Evolutionary conservation across 495 filamentous ascomycete species (phyloP), one percentile per base, ranked within the genome.

Genomic region (Podospora anserina): DNA sequence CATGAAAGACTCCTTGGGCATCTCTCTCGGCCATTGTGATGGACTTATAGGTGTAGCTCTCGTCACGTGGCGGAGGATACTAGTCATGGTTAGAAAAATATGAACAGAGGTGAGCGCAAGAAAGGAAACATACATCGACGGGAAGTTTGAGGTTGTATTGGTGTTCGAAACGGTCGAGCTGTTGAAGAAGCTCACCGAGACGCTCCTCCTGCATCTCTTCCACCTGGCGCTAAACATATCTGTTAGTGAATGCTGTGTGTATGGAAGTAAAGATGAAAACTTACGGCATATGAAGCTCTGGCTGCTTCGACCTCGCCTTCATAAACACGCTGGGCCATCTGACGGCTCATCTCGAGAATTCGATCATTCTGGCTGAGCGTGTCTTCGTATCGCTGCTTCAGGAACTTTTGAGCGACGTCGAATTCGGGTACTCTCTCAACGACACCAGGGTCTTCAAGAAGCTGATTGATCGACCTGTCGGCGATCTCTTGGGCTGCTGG

Each of bases 401-500:
- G 75, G 57, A 80, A 76, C 2, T 53, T 39, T 58, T 77, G 66
- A 49, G 78, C 56, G 15, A 65, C 26, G 0, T 57, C 23, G 59
- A 77, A 80, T 65, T 82, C 76, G 28, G 76, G 71, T 0, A 71
- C 74, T 23, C 75, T 67, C 69, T 81, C 72, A 68, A 78, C 65
- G 60, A 63, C 63, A n/a, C 74, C 64, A 18, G 75, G 73, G 30
- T 79, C 70, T 58, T 77, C 69, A 39, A 70, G 65, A 6, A 84
- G 69, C 39, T 76, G 70, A 61, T 78, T 76, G 73, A 82, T 61
- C 66, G 68, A 72, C 15, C 74, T 72, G 61, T 82, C 77, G 39
- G 81, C 82, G 3, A 84, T 72, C 56, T 83, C 80, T 5, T 81
- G 77, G 13, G 81, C 73, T 26, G 72, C 78, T 30, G 80, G 80